Conservation (phyloP, 2,329 filamentous ascomycete genomes). For the Grosmannia serpens region DNA sequence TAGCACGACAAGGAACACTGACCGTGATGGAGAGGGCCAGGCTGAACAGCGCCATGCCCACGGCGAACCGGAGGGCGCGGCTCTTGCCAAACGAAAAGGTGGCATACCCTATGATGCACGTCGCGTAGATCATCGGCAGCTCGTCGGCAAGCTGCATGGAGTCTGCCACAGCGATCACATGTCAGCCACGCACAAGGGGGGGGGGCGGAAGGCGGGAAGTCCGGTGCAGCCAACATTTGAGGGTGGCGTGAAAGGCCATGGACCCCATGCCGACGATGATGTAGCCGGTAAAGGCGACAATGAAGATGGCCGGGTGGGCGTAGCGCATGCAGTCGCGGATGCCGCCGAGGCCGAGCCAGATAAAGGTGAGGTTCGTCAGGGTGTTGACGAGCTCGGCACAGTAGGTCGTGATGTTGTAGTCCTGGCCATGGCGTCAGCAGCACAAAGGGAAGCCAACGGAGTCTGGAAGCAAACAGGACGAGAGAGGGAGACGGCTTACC, state of each 20-base stretch:
- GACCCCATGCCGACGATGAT: conserved; percentile 42
- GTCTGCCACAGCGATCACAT: conserved; percentile 23
- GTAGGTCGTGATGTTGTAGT: conserved; percentile 25
- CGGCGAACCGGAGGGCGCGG: conserved; percentile 24
- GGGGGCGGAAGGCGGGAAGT: neutral
- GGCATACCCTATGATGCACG: conserved; percentile 46
- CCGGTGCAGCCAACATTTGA: conserved; percentile 34
- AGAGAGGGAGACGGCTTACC: conserved; percentile 12
- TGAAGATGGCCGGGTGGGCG: conserved; percentile 64
- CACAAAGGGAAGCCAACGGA: neutral
- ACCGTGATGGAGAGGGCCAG: conserved; percentile 59
- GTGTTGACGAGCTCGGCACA: conserved; percentile 40
- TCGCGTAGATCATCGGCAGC: conserved; percentile 49
- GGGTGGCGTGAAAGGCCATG: conserved; percentile 43
- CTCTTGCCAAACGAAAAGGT: conserved; percentile 62
- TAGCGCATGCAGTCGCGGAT: conserved; percentile 61
- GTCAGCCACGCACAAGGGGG: neutral
- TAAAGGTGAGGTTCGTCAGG: conserved; percentile 70
- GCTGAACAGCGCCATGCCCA: conserved; percentile 45
- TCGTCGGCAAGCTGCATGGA: conserved; percentile 50
- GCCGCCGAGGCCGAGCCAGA: conserved; percentile 66
- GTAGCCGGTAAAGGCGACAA: conserved; percentile 48
- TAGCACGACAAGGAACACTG: neutral
- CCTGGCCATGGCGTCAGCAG: conserved; percentile 12
- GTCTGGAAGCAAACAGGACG: neutral